Evolutionary conservation across 495 filamentous ascomycete genomes (phyloP), one percentile per base, ranked within the genome.

Genomic region (Cairneyella variabilis): DNA sequence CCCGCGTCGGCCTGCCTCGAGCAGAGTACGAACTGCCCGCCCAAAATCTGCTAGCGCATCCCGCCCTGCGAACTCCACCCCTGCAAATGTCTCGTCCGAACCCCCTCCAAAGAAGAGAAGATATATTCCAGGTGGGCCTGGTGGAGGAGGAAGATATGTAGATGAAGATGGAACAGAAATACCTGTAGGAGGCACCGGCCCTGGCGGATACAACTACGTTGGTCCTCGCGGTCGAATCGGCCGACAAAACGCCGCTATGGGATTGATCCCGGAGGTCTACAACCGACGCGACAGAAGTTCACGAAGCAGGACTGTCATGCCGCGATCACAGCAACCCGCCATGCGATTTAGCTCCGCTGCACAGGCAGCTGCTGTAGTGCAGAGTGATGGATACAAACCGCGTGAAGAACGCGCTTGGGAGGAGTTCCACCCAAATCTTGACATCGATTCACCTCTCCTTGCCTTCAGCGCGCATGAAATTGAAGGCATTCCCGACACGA

Each of bases 321-420:
- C 63, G 20, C 53, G 57, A 21, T 54, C 56, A 37, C 54, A 55
- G 27, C 63, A 58, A 45, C 60, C 60, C 0, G 22, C 45, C 69
- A 80, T 54, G 76, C 75, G 59, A 71, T 90, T 85, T 53, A 87
- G 82, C 59, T 91, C 88, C 16, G 89, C 90, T 18, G 90, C 91
- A 21, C 89, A 90, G 8, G 89, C 89, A 17, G 86, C 89, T 32
- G 90, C 90, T 21, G 80, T 90, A 21, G 89, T 89, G 43, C 88
- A 92, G 58, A 90, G 85, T 55, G 92, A 97, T 71, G 90, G 90
- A 14, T 97, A 96, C 70, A 97, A 99, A 65, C 93, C 93, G 2
- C 78, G 93, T 52, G 93, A 99, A 67, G 93, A 99, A 69, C 84
- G 91, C 50, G 88, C 89, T 12, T 99, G 91, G 88, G 89, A 95